phyloP scores from a whole-genome alignment of 805 yeast species.

The Monosporozyma solicola region DNA sequence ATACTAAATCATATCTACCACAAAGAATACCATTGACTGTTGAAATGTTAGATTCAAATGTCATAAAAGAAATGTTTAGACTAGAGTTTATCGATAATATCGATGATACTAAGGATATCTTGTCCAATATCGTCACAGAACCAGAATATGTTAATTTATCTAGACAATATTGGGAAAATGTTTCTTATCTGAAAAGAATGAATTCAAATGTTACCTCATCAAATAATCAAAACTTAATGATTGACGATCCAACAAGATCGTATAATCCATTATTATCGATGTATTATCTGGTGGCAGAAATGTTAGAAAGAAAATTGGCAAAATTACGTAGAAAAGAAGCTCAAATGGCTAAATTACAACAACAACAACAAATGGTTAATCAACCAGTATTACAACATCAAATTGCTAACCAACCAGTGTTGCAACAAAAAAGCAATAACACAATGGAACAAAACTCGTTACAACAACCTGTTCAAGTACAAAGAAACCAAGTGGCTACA shows the following conservation, averaged over 20 bases:
- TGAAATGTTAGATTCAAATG: slow-evolving; percentile 37
- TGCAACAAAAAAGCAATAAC: not conserved
- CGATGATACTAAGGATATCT: slow-evolving; percentile 45
- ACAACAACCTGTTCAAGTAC: slow-evolving; percentile 3
- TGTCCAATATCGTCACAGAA: slow-evolving; percentile 51
- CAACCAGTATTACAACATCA: slow-evolving; percentile 2
- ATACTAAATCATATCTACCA: slow-evolving; percentile 63
- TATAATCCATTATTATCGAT: slow-evolving; percentile 85
- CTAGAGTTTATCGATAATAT: slow-evolving; percentile 68
- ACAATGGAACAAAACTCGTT: not conserved
- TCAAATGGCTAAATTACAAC: slow-evolving; percentile 15
- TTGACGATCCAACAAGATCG: slow-evolving; percentile 71
- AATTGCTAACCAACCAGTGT: not conserved
- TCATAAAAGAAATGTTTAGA: slow-evolving; percentile 64
- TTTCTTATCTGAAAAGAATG: slow-evolving; percentile 7
- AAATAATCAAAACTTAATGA: slow-evolving; percentile 1
- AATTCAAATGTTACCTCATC: slow-evolving; percentile 2
- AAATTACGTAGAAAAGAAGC: slow-evolving; percentile 31
- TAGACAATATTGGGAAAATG: slow-evolving; percentile 21
- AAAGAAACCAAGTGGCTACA: not conserved
- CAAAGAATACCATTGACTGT: slow-evolving; percentile 56
- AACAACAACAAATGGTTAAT: slow-evolving; percentile 8
- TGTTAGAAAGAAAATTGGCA: slow-evolving; percentile 58
- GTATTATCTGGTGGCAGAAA: slow-evolving; percentile 79
- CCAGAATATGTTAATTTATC: slow-evolving; percentile 42